These are phyloP conservation scores for Echinosophora koreensis DNA, from an alignment of 306 rosid species.

Conservation along the genomic window DNA sequence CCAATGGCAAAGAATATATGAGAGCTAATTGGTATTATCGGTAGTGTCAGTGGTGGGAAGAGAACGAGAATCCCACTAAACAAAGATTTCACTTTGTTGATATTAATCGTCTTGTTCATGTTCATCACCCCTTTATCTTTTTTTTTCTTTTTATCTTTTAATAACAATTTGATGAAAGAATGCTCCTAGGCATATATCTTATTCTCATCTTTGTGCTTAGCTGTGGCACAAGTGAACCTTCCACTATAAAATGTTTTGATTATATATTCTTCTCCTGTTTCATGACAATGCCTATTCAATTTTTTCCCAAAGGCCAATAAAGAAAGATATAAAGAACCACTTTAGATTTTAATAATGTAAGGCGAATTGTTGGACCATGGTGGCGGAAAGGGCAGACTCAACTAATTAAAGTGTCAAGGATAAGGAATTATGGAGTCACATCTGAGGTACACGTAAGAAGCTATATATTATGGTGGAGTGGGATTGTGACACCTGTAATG, in stretches of 20 bases:
- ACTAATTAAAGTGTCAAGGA: constrained; percentile 29
- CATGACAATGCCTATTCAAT: constrained; percentile 44
- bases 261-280: constrained; percentile 52
- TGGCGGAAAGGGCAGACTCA: constrained; percentile 35
- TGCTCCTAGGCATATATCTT: constrained; percentile 46
- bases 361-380: constrained; percentile 26
- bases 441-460: not conserved
- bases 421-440: constrained; percentile 39
- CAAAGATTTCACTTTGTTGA: constrained; percentile 46
- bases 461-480: not conserved
- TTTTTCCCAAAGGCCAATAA: constrained; percentile 40
- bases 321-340: constrained; percentile 36
- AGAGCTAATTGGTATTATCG: constrained; percentile 46
- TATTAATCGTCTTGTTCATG: constrained; percentile 39
- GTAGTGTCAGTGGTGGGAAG: constrained; percentile 59
- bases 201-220: constrained; percentile 41
- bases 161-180: constrained; percentile 36
- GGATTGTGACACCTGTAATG: constrained; percentile 34
- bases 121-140: constrained; percentile 36
- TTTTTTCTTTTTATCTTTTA: not conserved
- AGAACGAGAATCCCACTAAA: constrained; percentile 81
- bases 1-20: constrained; percentile 57
- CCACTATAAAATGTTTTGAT: constrained; percentile 55
- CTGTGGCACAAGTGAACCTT: constrained; percentile 51
- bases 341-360: constrained; percentile 42